Evolutionary conservation across 352 stramenopile genomes (phyloP).

Genomic region (Globisporangium iwayamae): DNA sequence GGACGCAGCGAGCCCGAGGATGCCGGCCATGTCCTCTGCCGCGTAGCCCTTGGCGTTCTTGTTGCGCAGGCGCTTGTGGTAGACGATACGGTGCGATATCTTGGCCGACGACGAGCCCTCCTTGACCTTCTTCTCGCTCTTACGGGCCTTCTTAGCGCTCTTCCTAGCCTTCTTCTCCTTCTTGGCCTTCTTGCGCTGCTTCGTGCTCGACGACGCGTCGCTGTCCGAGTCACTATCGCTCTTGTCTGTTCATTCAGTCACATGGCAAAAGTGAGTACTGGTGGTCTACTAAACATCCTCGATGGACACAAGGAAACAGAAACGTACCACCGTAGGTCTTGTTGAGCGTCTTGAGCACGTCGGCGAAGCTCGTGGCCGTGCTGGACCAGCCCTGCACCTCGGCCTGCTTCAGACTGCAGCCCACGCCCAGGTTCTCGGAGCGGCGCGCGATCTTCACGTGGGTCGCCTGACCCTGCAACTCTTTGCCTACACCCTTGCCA

Average conservation of each 20-base stretch:
- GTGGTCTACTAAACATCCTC: background rate
- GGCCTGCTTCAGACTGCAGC: conserved; percentile 86
- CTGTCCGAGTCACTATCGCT: conserved; percentile 31
- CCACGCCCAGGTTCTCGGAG: conserved; percentile 88
- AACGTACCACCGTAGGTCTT: conserved; percentile 57
- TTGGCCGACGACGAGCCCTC: conserved; percentile 23
- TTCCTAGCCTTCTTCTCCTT: conserved; percentile 55
- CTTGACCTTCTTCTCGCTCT: conserved; percentile 48
- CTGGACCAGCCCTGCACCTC: conserved; percentile 87
- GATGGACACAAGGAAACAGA: no score
- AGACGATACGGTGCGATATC: conserved; percentile 68
- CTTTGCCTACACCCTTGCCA: conserved; percentile 91
- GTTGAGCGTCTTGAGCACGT: conserved; percentile 85
- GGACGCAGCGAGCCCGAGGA: conserved; percentile 71
- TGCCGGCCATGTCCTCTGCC: conserved; percentile 81
- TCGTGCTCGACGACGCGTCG: conserved; percentile 26
- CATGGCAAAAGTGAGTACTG: background rate
- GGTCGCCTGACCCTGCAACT: conserved; percentile 85
- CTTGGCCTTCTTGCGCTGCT: conserved; percentile 61
- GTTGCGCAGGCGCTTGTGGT: conserved; percentile 79
- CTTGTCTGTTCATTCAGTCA: conserved; percentile 21
- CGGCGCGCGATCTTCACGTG: conserved; percentile 88
- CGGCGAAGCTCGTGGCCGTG: conserved; percentile 73
- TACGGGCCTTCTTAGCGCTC: conserved; percentile 54
- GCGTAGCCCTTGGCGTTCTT: conserved; percentile 87